Evolutionary conservation across 1,139 yeast genomes (phyloP), one percentile per base, ranked within the genome.

Genomic region (Blastobotrys illinoisensis): DNA sequence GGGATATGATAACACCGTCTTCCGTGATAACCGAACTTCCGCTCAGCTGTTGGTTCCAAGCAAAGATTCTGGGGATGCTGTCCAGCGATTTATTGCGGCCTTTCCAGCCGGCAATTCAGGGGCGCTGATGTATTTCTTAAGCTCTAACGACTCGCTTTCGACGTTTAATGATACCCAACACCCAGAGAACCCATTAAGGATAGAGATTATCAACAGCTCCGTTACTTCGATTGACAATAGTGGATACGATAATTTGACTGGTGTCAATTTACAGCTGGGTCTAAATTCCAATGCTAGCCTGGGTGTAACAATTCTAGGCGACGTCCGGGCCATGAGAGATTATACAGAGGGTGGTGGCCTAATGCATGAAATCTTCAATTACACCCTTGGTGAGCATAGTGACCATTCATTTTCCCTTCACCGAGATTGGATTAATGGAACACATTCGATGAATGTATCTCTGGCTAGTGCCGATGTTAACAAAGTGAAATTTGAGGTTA

Each of bases 51-150:
- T 53, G 2, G 54, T 55, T 5, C 44, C 54, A 6, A 26, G 47
- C 21, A 36, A 44, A 16, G 36, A 46, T 3, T 49, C 47, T 5
- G 50, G 21, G 13, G 19, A 19, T 13, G 20, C 46, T 6, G 48
- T 24, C 4, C 57, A 55, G 46, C 7, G 57, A 18, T 46, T 55
- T 14, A 44, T 55, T 14, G 57, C 54, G 2, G 57, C 57, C 13
- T 55, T 55, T 40, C 57, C 57, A 2, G 54, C 48, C 2, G 57
- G 57, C 2, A 50, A 55, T 43, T 50, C 57, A 2, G 57, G 57
- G 3, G 51, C 53, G 9, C 13, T 55, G 49, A 36, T 53, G 47
- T 55, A 55, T 23, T 44, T 55, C 7, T 21, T 47, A 20, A 20
- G 26, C 18, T 9, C 48, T 4, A 9, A 28, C 28, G 20, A 48